phyloP scores from a whole-genome alignment of 345 rosid species.

The Conringia planisiliqua region DNA sequence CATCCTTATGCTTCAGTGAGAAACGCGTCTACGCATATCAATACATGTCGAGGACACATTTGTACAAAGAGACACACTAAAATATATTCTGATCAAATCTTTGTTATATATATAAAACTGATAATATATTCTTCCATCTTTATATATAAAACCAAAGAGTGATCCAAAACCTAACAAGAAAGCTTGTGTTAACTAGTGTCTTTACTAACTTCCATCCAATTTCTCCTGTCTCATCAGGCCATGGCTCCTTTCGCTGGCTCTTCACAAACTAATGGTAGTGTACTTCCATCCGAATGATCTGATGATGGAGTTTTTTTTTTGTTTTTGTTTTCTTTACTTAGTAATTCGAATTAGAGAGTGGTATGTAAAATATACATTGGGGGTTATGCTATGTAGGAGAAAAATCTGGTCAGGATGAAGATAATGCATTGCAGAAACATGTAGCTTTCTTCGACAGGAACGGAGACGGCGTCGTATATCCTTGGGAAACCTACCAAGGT shows the following conservation, averaged over 20 bases:
- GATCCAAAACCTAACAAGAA: background rate
- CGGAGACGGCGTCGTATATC: constrained; percentile 30
- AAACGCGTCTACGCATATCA: constrained; percentile 20
- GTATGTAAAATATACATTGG: background rate
- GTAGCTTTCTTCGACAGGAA: constrained; percentile 36
- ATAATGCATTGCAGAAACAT: constrained; percentile 28
- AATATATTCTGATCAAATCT: background rate
- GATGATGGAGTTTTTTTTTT: background rate
- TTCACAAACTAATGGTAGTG: background rate
- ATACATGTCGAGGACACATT: constrained; percentile 20
- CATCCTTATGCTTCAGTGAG: background rate
- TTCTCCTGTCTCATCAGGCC: constrained; percentile 8
- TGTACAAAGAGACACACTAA: constrained; percentile 13
- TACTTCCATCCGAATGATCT: background rate
- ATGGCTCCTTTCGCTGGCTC: background rate
- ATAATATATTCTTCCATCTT: background rate
- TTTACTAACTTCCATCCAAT: background rate
- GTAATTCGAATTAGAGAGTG: background rate
- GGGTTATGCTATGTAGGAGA: background rate
- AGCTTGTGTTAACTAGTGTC: constrained; percentile 1
- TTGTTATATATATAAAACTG: background rate
- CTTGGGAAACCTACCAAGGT: constrained; percentile 38
- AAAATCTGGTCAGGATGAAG: background rate
- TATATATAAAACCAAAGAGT: background rate
- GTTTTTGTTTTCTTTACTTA: background rate